Evolutionary conservation across 306 rosid genomes (phyloP).

Genomic region (Begonia fuchsioides): DNA sequence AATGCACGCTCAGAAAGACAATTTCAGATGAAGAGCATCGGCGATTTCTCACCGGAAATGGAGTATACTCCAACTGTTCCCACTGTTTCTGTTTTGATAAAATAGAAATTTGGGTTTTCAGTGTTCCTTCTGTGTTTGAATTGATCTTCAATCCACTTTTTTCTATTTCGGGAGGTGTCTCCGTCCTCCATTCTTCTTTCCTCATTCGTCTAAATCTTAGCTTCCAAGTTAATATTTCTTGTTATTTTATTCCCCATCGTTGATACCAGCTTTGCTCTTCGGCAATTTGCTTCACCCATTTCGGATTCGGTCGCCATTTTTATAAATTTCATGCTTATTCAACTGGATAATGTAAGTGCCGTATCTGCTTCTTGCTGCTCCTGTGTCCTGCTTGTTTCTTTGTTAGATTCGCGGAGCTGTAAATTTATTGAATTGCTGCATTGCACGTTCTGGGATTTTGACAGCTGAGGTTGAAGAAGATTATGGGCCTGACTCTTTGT

Average conservation of each 20-base stretch:
- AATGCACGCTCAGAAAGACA: no score
- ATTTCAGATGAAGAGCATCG: no score
- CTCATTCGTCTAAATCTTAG: conserved; percentile 33
- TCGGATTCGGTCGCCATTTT: conserved; percentile 36
- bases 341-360: conserved; percentile 19
- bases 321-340: conserved; percentile 13
- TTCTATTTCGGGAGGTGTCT: no score
- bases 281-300: conserved; percentile 10
- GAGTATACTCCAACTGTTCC: no score
- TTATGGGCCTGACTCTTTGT: conserved; percentile 11
- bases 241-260: conserved; percentile 4
- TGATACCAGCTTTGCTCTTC: conserved; percentile 3
- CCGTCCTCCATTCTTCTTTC: conserved; percentile 13
- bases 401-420: background rate
- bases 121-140: no score
- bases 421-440: conserved; percentile 2
- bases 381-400: background rate
- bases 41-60: no score
- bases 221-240: conserved; percentile 21
- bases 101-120: no score
- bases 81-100: no score
- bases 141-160: no score
- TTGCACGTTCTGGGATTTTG: background rate
- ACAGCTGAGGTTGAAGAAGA: conserved; percentile 2
- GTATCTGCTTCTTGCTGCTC: conserved; percentile 2